These are phyloP conservation scores for Hypericum androsaemum DNA, from an alignment of 345 rosid species.

Conservation along the genomic window DNA sequence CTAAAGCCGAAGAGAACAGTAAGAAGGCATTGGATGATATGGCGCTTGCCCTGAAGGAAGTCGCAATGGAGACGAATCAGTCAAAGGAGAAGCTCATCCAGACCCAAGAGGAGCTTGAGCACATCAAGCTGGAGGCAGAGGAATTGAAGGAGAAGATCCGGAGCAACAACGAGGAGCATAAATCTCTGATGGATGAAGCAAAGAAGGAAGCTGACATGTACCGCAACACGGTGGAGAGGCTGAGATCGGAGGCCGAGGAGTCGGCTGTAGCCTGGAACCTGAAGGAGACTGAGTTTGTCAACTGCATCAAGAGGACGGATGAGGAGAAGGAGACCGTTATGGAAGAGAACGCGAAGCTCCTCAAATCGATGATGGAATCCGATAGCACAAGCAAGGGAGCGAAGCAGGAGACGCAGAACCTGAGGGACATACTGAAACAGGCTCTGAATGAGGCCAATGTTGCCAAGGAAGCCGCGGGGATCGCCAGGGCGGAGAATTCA, in stretches of 20 bases:
- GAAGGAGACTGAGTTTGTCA: conserved; percentile 64
- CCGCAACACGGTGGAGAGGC: conserved; percentile 51
- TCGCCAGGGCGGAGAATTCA: conserved; percentile 62
- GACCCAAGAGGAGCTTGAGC: conserved; percentile 36
- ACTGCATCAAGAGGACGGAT: conserved; percentile 55
- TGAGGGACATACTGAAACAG: conserved; percentile 75
- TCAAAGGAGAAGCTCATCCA: conserved; percentile 41
- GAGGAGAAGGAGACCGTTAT: conserved; percentile 45
- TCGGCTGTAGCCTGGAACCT: conserved; percentile 65
- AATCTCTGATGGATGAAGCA: conserved; percentile 25
- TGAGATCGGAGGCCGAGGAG: conserved; percentile 72
- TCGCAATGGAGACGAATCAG: conserved; percentile 44
- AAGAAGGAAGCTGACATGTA: conserved; percentile 43
- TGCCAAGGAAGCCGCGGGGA: conserved; percentile 75
- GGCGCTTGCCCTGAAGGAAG: conserved; percentile 73
- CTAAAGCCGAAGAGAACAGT: conserved; percentile 63
- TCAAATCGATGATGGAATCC: conserved; percentile 34
- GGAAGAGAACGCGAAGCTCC: conserved; percentile 40
- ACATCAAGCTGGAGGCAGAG: conserved; percentile 21
- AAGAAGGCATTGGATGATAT: conserved; percentile 83
- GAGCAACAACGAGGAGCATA: conserved; percentile 23
- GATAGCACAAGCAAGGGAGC: conserved; percentile 32
- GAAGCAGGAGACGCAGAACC: conserved; percentile 54
- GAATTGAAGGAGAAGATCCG: conserved; percentile 28
- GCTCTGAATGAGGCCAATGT: conserved; percentile 80